Percentiles rank a stretch among this genome's conserved stretches.
Evolutionary conservation across 176 grass and related monocot species (phyloP).

Genomic region (Ananas comosus): DNA sequence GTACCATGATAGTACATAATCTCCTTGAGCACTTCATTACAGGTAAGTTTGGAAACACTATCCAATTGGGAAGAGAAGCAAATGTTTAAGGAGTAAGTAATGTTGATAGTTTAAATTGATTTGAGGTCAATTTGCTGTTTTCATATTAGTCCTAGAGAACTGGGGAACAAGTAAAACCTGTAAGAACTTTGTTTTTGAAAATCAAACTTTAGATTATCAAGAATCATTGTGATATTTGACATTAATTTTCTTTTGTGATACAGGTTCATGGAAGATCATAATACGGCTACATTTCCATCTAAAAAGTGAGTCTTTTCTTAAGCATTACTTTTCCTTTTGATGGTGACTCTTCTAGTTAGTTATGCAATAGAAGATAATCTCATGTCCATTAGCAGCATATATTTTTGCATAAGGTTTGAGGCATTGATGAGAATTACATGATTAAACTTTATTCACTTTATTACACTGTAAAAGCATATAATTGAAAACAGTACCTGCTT

Average conservation of each 20-base stretch:
- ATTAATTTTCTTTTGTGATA: slow-evolving; percentile 13
- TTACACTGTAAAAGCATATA: too few species aligned
- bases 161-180: too few species aligned
- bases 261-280: slow-evolving; percentile 99
- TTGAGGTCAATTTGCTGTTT: background rate
- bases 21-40: background rate
- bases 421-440: background rate
- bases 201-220: background rate
- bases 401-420: background rate
- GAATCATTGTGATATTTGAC: slow-evolving; percentile 17
- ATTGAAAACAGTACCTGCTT: too few species aligned
- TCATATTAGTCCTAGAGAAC: background rate
- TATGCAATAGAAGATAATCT: background rate
- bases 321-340: background rate
- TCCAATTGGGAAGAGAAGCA: slow-evolving; percentile 97
- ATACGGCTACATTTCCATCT: slow-evolving; percentile 87
- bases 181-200: too few species aligned
- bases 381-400: background rate
- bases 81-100: slow-evolving; percentile 95
- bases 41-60: slow-evolving; percentile 87
- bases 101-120: slow-evolving; percentile 22
- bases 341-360: background rate
- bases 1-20: background rate
- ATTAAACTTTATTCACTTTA: background rate
- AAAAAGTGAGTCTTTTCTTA: slow-evolving; percentile 55